Percentiles rank a stretch among this genome's conserved stretches.
Conservation (phyloP, 441 rosid species). For the Eugenia klotzschiana region DNA sequence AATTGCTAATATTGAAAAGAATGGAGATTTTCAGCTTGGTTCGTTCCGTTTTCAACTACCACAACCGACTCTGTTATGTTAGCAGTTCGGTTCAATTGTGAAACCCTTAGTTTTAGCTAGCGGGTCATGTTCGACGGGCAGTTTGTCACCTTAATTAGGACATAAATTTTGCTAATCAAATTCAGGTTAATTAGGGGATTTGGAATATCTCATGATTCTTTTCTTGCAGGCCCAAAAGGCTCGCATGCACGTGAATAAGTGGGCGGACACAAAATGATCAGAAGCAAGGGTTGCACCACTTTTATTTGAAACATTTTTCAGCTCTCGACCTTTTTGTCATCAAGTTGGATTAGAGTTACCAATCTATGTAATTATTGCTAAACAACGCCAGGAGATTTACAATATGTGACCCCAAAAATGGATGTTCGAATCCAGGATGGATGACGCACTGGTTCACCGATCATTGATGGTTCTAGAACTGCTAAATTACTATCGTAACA, state of each 20-base stretch:
- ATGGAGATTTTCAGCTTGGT: no score
- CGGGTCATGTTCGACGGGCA: no score
- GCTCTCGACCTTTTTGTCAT: neutral
- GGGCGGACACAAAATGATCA: constrained; percentile 27
- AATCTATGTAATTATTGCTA: neutral
- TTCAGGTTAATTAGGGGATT: neutral
- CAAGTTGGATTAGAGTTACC: neutral
- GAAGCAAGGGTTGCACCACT: neutral
- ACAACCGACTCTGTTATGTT: no score
- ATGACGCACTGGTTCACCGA: no score
- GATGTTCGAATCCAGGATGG: neutral
- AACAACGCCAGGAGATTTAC: neutral
- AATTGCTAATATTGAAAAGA: no score
- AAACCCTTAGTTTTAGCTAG: neutral
- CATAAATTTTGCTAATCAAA: neutral
- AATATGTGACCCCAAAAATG: neutral
- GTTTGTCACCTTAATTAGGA: neutral
- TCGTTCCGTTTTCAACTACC: no score
- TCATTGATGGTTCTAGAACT: no score
- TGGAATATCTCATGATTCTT: neutral
- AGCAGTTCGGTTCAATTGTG: no score
- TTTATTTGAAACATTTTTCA: neutral
- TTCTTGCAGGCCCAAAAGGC: constrained; percentile 53
- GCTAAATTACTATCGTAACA: no score
- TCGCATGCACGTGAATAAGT: constrained; percentile 32